These are phyloP conservation scores for Oxytropis ochrocephala DNA, from an alignment of 306 rosid genomes.

Conservation along the genomic window DNA sequence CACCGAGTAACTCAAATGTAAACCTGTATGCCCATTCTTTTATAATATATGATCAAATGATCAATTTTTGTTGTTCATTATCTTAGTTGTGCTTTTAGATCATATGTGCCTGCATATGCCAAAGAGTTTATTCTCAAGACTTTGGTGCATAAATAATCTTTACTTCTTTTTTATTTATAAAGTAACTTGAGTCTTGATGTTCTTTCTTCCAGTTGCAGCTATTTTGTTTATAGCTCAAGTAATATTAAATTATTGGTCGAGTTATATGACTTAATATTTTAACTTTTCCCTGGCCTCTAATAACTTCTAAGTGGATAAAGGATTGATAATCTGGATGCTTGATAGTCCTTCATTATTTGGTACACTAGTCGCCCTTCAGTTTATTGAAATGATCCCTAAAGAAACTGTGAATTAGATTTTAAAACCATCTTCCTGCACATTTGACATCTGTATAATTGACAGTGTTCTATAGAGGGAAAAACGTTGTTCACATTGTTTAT, in stretches of 20 bases:
- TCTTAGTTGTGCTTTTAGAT: slow-evolving; percentile 8
- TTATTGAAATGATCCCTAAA: not conserved
- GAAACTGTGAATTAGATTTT: not conserved
- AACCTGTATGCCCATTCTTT: slow-evolving; percentile 22
- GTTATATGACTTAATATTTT: not conserved
- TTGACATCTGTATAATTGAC: not conserved
- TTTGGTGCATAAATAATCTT: not conserved
- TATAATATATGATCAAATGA: slow-evolving; percentile 10
- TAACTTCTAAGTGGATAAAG: not conserved
- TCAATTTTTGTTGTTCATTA: slow-evolving; percentile 10
- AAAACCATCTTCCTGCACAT: not conserved
- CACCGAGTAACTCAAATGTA: slow-evolving; percentile 18
- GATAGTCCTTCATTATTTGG: not conserved
- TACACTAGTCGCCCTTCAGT: not conserved
- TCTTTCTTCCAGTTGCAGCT: not conserved
- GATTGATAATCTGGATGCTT: slow-evolving; percentile 6
- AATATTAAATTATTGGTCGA: not conserved
- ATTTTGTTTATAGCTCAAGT: not conserved
- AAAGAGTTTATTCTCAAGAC: not conserved
- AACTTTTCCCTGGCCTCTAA: not conserved
- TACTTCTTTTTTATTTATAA: not conserved
- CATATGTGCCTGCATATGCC: slow-evolving; percentile 2
- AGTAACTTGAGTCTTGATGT: slow-evolving; percentile 8
- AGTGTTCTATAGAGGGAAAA: not conserved
- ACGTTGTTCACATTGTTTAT: not conserved